These are phyloP conservation scores for Phytophthora hybrid DNA, from an alignment of 352 stramenopile genomes.

Conservation along the genomic window DNA sequence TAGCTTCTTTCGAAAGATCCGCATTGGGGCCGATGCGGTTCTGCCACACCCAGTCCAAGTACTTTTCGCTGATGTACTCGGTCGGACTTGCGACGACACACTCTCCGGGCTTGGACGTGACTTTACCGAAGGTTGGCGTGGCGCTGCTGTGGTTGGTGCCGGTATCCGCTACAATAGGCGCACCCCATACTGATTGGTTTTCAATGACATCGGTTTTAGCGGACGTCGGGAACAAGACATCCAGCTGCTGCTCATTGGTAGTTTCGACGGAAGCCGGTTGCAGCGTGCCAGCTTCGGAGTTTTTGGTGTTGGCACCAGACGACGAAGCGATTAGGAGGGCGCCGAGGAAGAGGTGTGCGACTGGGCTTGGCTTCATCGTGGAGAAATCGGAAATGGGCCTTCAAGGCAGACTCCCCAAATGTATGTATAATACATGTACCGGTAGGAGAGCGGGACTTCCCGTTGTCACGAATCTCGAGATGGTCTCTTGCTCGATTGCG, in stretches of 20 bases:
- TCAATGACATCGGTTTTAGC: slow-evolving; percentile 1
- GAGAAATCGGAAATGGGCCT: too few relatives aligned
- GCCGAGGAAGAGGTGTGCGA: too few relatives aligned
- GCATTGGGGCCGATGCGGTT: slow-evolving; percentile 22
- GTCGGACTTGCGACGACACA: slow-evolving; percentile 13
- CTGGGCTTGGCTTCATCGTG: too few relatives aligned
- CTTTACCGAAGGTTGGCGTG: slow-evolving; percentile 24
- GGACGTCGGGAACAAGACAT: too few relatives aligned
- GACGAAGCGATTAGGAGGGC: too few relatives aligned
- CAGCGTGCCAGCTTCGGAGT: too few relatives aligned
- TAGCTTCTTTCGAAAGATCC: slow-evolving; percentile 3
- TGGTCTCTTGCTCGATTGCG: background rate
- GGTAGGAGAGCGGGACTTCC: too few relatives aligned
- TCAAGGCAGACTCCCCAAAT: too few relatives aligned
- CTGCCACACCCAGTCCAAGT: slow-evolving; percentile 32
- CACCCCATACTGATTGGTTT: slow-evolving; percentile 20
- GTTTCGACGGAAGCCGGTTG: too few relatives aligned
- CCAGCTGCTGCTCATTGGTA: too few relatives aligned
- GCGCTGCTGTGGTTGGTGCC: slow-evolving; percentile 11
- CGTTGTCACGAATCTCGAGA: background rate
- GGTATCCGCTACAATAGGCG: slow-evolving; percentile 19
- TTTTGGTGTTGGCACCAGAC: too few relatives aligned
- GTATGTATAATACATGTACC: too few relatives aligned
- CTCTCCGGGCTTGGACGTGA: slow-evolving; percentile 23
- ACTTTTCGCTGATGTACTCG: slow-evolving; percentile 23